Evolutionary conservation across 2,329 filamentous ascomycete genomes (phyloP), one percentile per base, ranked within the genome.

Genomic region (Hypoxylon sp.): DNA sequence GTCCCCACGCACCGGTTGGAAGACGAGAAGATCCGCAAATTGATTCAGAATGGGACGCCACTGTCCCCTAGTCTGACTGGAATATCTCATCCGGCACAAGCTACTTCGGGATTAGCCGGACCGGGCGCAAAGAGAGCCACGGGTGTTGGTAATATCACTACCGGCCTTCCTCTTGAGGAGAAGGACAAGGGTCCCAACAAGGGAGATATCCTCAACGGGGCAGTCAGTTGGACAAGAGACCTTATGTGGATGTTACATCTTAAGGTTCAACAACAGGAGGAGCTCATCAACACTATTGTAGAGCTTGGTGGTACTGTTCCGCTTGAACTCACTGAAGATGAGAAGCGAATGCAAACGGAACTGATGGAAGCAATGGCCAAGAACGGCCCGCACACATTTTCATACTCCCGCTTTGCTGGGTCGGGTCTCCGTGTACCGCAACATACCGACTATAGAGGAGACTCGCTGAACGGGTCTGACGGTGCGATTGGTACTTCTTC

Each of bases 161-260:
- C 95, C 71, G 94, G 94, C 13, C 87, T 98, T 31, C 95, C 96
- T 0, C 88, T 97, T 37, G 96, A 99, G 75, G 96, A 98, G 74
- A 98, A 98, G 80, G 96, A 99, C 82, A 98, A 98, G 79, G 96
- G 96, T 0, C 96, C 96, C 5, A 98, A 98, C 85, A 99, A 99
- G 83, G 96, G 96, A 53, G 96, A 99, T 75, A 98, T 99, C 66
- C 90, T 99, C 75, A 98, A 98, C 77, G 95, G 96, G 31, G 93
- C 95, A 35, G 96, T 98, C 59, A 94, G 94, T 81, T 99, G 96
- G 96, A 98, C 94, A 68, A 90, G 95, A 70, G 96, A 99, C 82
- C 86, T 99, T 58, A 97, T 98, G 94, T 98, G 96, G 96, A 91
- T 97, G 83, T 84, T 97, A 66, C 91, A 97, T 77, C 87, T 93